Evolutionary conservation across 306 rosid genomes (phyloP).

Genomic region (Sechiopsis laciniata): DNA sequence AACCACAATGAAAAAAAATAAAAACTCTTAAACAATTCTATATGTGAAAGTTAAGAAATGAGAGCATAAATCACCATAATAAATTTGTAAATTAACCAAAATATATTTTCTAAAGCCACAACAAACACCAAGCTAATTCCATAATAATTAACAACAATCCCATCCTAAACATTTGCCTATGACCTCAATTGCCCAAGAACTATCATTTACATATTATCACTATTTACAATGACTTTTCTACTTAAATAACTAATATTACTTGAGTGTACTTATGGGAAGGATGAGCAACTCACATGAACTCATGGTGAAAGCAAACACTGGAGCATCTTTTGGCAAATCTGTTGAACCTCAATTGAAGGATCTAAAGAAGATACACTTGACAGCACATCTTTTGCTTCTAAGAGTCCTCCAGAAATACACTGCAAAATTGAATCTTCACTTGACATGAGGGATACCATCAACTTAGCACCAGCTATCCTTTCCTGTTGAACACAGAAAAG

Average conservation of each 20-base stretch:
- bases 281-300: conserved; percentile 3
- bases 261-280: not conserved
- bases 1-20: no score
- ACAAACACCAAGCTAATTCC: not conserved
- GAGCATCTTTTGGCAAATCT: conserved; percentile 67
- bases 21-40: no score
- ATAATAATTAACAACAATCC: not conserved
- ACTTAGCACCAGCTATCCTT: conserved; percentile 75
- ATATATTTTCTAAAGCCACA: not conserved
- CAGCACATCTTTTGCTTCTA: conserved; percentile 68
- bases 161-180: not conserved
- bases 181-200: not conserved
- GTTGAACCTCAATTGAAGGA: conserved; percentile 54
- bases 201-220: not conserved
- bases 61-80: not conserved
- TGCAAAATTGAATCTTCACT: conserved; percentile 72
- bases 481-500: conserved; percentile 42
- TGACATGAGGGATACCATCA: conserved; percentile 81
- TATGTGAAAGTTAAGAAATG: no score
- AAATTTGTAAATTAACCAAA: not conserved
- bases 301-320: conserved; percentile 55
- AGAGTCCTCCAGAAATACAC: conserved; percentile 49
- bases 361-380: conserved; percentile 44
- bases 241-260: not conserved
- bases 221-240: not conserved